Base-by-base conservation (phyloP, 345 rosid genomes). In the Corchorus olitorius region DNA sequence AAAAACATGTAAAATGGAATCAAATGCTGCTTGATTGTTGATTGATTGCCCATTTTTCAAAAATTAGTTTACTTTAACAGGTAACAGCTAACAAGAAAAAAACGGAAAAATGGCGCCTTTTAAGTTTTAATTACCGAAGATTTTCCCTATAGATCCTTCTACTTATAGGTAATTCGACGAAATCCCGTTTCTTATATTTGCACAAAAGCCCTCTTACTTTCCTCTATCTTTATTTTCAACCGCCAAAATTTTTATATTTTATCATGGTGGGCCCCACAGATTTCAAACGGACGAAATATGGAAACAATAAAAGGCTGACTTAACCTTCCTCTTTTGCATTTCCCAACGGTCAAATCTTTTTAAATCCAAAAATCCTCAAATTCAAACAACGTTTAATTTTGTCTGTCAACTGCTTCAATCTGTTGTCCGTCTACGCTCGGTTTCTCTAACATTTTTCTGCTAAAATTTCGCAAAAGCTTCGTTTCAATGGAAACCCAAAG, bases 321-420 rank as follows among this genome's bases (percentile, higher is more conserved):
- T 22, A 4, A 33, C 59, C 58, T 34, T 27, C 60, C 19, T 17
- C 6, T 39, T 39, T 50, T 17, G 15, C 61, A 52, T 35, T 53
- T 19, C 64, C 63, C 75, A 81, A 79, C 84, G 81, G 87, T 79
- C 87, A 73, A 71, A 54, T 75, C 58, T 15, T 71, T 76, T 77
- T 65, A 78, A 69, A 59, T 71, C 41, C 33, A 45, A 41, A 39
- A 0, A 63, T 0, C 16, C 48, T 33, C 43, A 33, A 39, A 39
- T 58, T 43, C 13, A 41, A 15, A 13, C 49, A 43, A 45, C 53
- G 17, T 16, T 5, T 11, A 10, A 5, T 37, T 8, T 39, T 54
- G 49, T 43, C 72, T 48, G 37, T 50, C 11, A 52, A 70, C 60
- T 34, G 33, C 46, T 70, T 27, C 27, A 27, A 27, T 27, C 27